Evolutionary conservation across 2,329 filamentous ascomycete species (phyloP).

Genomic region (Calycina marina): DNA sequence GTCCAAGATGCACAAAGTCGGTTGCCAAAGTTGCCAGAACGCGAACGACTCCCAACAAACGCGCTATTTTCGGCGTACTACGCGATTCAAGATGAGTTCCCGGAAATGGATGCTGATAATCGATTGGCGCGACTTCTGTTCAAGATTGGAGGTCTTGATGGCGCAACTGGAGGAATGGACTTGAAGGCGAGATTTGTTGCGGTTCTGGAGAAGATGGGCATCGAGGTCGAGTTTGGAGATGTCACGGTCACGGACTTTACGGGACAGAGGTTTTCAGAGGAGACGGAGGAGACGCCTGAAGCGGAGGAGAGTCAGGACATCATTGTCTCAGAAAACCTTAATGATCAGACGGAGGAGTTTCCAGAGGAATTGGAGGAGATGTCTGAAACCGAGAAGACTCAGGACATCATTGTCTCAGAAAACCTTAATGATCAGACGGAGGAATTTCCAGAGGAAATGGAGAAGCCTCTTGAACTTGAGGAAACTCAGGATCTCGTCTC

Average conservation of each 20-base stretch:
- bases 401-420: no score
- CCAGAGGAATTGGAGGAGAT: no score
- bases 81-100: constrained; percentile 52
- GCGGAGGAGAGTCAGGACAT: no score
- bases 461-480: no score
- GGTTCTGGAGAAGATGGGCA: constrained; percentile 54
- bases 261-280: no score
- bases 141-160: constrained; percentile 54
- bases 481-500: no score
- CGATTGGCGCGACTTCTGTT: constrained; percentile 68
- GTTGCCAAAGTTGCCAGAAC: constrained; percentile 38
- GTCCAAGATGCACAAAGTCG: constrained; percentile 56
- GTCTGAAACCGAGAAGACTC: no score
- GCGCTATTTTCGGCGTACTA: constrained; percentile 76
- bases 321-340: no score
- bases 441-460: no score
- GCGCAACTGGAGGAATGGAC: constrained; percentile 31
- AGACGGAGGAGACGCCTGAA: constrained; percentile 1
- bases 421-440: no score
- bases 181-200: constrained; percentile 57
- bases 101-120: constrained; percentile 59
- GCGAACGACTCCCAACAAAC: constrained; percentile 53
- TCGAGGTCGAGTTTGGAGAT: constrained; percentile 54
- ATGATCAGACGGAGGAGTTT: no score
- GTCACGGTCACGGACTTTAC: no score